Base-by-base conservation (phyloP, 1,284 basidiomycete species). In the Fistulinella cinereoalba region DNA sequence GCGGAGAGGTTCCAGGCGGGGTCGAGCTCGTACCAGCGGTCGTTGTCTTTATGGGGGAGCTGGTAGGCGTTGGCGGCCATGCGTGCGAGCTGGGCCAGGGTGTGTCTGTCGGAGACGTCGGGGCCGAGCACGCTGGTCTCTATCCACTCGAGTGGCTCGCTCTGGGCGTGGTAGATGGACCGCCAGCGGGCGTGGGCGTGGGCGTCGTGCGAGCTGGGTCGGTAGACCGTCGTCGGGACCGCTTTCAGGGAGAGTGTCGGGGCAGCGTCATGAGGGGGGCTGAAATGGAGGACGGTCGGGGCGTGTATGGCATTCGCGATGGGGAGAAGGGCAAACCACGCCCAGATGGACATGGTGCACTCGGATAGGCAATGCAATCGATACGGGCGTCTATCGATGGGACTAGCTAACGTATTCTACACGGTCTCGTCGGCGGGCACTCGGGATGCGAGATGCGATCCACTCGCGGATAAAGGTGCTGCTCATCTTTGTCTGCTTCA, bases 31-130 rank as follows among this genome's bases (percentile, higher is more conserved):
- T 88, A 94, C 94, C 94, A 97, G n/a, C n/a, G n/a, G n/a, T n/a
- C n/a, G 48, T 85, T 86, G 28, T 75, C 77, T 53, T 76, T 69
- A 3, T 75, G 76, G 12, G 82, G 83, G 27, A 81, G 65, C 32
- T 83, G 79, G 68, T 98, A 99, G 1, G 97, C 96, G 64, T 97
- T 91, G 27, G 82, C 87, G 2, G 88, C 77, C 88, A 99, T 97
- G 57, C 90, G 86, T 4, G 89, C 95, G 18, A 98, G 78, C 51
- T 92, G 83, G 4, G 80, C 75, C 7, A 98, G 70, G 0, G 95
- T 97, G 59, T 89, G 82, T 38, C 80, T 74, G 66, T 97, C 88
- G 40, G 80, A 77, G 13, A 94, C 68, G 60, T 98, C 85, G 3
- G 87, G 87, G 11, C 74, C 85, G 8, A 75, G 66, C 25, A 85